Percentiles rank a stretch among this genome's conserved stretches.
Conservation (phyloP, 2,329 filamentous ascomycete genomes). For the Fusarium tupiense region DNA sequence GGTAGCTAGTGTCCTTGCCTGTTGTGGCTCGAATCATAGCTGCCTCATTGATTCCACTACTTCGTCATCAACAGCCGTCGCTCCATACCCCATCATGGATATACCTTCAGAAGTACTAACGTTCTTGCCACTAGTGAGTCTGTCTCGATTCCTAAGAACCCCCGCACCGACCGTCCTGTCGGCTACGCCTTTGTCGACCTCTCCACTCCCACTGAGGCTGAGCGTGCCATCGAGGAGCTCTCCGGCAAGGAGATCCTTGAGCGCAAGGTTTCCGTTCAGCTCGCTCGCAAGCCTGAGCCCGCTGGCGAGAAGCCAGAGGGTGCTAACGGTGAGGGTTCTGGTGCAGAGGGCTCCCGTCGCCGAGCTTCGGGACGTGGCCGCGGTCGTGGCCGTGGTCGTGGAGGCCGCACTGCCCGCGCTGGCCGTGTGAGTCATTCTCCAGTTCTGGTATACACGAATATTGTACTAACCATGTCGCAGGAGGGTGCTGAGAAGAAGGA, state of each 20-base stretch:
- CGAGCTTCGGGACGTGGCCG: slow-evolving; percentile 71
- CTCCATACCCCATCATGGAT: neutral
- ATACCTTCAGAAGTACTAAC: slow-evolving; percentile 41
- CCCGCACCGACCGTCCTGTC: slow-evolving; percentile 96
- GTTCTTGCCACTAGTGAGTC: slow-evolving; percentile 75
- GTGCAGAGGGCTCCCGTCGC: slow-evolving; percentile 72
- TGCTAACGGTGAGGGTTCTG: slow-evolving; percentile 78
- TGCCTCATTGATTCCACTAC: neutral
- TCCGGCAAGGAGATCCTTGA: slow-evolving; percentile 98
- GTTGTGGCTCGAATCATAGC: neutral
- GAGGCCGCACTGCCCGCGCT: slow-evolving; percentile 71
- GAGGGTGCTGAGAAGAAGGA: slow-evolving; percentile 58
- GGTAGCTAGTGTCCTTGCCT: neutral
- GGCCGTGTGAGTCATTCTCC: slow-evolving; percentile 53
- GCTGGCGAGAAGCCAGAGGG: slow-evolving; percentile 79
- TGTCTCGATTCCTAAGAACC: slow-evolving; percentile 99
- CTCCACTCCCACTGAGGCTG: slow-evolving; percentile 91
- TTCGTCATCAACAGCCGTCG: neutral
- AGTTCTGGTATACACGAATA: neutral
- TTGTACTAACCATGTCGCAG: slow-evolving; percentile 36
- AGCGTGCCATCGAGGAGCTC: slow-evolving; percentile 93
- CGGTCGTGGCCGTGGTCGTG: slow-evolving; percentile 75
- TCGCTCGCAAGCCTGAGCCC: slow-evolving; percentile 95
- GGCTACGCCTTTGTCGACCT: slow-evolving; percentile 99
- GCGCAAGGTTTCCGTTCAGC: slow-evolving; percentile 98